Base-by-base conservation (phyloP, 1,284 basidiomycete genomes). In the Cryptococcus deneoformans region DNA sequence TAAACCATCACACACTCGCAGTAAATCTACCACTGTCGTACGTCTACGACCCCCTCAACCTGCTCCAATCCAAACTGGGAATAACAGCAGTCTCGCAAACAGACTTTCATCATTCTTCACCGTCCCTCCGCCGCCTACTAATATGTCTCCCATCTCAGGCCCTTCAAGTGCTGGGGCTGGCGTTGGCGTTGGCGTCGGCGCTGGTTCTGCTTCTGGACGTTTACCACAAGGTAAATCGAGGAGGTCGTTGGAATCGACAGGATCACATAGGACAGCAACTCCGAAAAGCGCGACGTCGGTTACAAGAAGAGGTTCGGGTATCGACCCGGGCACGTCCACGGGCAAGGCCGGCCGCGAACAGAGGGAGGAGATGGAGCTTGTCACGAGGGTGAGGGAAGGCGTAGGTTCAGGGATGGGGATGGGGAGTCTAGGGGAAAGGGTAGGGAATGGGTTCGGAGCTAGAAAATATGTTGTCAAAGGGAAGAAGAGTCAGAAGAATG, bases 111-210 rank as follows among this genome's bases (percentile, higher is more conserved):
- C 62, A 38, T 52, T 57, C 24, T 63, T 71, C 37, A 65, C 67
- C 53, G 51, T 59, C 29, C 60, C 68, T n/a, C 67, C 67, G 46
- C 63, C 69, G 14, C 69, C 69, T 12, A 8, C 56, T 58, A n/a
- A 49, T 29, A 48, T 48, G 14, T 48, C 46, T 4, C 29, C 29
- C 5, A 29, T 29, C 29, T 29, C 29, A 29, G 29, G 29, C 29
- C 29, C 29, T 2, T 29, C 29, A 29, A 29, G 29, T 29, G 29
- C 29, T 29, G 29, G 29, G 3, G 29, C 29, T 29, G 29, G 29
- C 29, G 29, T 4, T 29, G 29, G 29, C 29, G 29, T 4, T 29
- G 29, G 29, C n/a, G n/a, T n/a, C n/a, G n/a, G n/a, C 29, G 29
- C 29, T 29, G 29, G 29, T 4, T 2, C 29, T 29, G 29, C 3